Base-by-base conservation (phyloP, 2,329 filamentous ascomycete species). In the Drechslera avenae region DNA sequence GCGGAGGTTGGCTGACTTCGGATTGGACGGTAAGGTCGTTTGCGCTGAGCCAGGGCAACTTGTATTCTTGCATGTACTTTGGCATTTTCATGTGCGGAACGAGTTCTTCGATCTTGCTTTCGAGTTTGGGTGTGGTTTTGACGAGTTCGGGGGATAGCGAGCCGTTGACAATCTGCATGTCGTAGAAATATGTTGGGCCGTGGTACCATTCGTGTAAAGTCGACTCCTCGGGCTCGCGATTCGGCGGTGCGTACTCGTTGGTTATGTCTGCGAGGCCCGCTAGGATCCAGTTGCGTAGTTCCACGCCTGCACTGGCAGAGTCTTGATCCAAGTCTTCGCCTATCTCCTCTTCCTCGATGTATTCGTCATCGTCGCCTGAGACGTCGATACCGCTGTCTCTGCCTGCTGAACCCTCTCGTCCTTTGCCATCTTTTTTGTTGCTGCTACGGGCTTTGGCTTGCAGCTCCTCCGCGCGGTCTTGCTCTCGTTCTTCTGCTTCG, bases 161-260 rank as follows among this genome's bases (percentile, higher is more conserved):
- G 1, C 53, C 53, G 17, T 33, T 44, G 23, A 50, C 37, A 26
- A 52, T 50, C 4, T 44, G 40, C 14, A 61, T 2, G 1, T 16
- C 37, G 39, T 62, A 61, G 34, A 62, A 62, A 23, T 62, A 61
- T 1, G 57, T 62, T 8, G 53, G 55, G 0, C 56, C 57, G n/a
- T 62, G 57, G 13, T 62, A 62, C 57, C 57, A 62, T 34, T 57
- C 53, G 40, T 59, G 49, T 3, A 62, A 14, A 6, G 48, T 60
- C 1, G 54, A 48, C 7, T 51, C 40, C 23, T 56, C 51, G 26
- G 59, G 59, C 13, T 55, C 45, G 31, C 57, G 59, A 19, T 57
- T 40, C 1, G 59, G 46, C 5, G 55, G 57, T 12, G 59, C 57
- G 10, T 21, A 52, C 17, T 52, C 50, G 14, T 34, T 31, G 8